Conservation (phyloP, 1,284 basidiomycete species). For the Leccinum pachyderme region DNA sequence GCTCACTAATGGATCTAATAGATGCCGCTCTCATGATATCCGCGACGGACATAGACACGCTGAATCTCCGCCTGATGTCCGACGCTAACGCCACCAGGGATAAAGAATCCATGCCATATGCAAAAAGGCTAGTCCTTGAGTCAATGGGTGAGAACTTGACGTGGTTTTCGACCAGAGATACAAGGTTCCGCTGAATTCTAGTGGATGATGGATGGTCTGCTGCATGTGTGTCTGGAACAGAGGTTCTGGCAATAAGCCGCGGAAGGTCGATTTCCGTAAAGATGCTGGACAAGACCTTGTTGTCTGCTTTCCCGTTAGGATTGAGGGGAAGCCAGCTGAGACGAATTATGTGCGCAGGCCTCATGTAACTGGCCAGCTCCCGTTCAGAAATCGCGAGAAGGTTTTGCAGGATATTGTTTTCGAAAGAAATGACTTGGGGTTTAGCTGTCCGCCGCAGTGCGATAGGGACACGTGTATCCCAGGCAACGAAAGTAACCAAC, state of each 20-base stretch:
- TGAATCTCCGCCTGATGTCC: slow-evolving; percentile 37
- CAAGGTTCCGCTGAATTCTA: slow-evolving; percentile 9
- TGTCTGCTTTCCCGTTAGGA: slow-evolving; percentile 49
- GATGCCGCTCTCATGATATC: slow-evolving; percentile 42
- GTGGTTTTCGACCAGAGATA: slow-evolving; percentile 12
- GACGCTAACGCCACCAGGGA: slow-evolving; percentile 38
- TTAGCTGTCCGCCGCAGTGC: slow-evolving; percentile 37
- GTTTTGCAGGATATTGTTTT: slow-evolving; percentile 32
- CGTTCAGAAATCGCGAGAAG: slow-evolving; percentile 39
- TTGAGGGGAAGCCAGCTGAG: slow-evolving; percentile 48
- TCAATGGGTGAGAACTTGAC: slow-evolving; percentile 14
- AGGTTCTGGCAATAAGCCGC: slow-evolving; percentile 16
- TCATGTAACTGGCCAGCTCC: slow-evolving; percentile 51
- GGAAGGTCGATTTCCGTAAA: slow-evolving; percentile 38
- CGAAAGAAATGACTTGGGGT: slow-evolving; percentile 34
- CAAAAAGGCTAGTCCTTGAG: slow-evolving; percentile 38
- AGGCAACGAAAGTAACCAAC: slow-evolving; percentile 48
- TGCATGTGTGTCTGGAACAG: neutral
- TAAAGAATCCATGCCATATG: slow-evolving; percentile 48
- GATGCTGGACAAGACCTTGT: slow-evolving; percentile 39
- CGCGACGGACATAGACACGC: slow-evolving; percentile 34
- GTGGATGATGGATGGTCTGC: neutral
- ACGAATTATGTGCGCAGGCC: slow-evolving; percentile 49
- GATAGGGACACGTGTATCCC: slow-evolving; percentile 36
- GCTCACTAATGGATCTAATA: slow-evolving; percentile 34